Percentiles rank a stretch among this genome's conserved stretches.
These are phyloP conservation scores for Aquilaria yunnanensis DNA, from an alignment of 345 rosid species.

Conservation along the genomic window DNA sequence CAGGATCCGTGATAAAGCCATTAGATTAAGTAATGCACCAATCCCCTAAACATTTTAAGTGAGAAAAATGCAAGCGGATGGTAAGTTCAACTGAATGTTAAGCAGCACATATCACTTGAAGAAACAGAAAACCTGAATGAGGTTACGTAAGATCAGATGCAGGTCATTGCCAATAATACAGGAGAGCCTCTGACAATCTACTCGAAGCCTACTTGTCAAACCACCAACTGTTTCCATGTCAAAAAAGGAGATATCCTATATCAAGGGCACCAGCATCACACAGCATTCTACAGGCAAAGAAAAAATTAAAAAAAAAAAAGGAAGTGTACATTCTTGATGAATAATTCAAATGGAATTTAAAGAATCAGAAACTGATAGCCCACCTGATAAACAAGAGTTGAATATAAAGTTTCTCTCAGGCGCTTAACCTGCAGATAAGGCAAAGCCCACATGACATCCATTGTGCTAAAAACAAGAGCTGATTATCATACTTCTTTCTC, in stretches of 20 bases:
- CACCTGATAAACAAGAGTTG: constrained; percentile 45
- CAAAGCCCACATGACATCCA: not conserved
- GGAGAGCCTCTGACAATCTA: constrained; percentile 50
- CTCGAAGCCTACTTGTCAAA: constrained; percentile 51
- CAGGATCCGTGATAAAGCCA: constrained; percentile 52
- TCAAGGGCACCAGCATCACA: constrained; percentile 11
- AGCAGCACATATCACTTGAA: not conserved
- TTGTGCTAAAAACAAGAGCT: not conserved
- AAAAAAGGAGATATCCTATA: constrained; percentile 44
- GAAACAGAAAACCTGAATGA: constrained; percentile 36
- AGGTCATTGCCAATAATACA: constrained; percentile 37
- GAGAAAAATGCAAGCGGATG: not conserved
- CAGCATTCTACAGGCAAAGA: not conserved
- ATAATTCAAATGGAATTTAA: not conserved
- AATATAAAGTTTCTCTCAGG: constrained; percentile 35
- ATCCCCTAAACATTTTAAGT: constrained; percentile 32
- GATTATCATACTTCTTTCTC: not conserved
- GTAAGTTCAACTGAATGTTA: not conserved
- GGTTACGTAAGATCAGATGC: constrained; percentile 42
- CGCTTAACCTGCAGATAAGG: constrained; percentile 41
- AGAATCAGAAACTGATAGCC: not conserved
- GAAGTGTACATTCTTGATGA: no score
- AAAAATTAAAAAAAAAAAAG: no score
- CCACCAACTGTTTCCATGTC: constrained; percentile 40
- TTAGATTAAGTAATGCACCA: constrained; percentile 47